Percentiles rank a stretch among this genome's conserved stretches.
Conservation (phyloP, 169 alveolate species). For the Fabrea salina region DNA sequence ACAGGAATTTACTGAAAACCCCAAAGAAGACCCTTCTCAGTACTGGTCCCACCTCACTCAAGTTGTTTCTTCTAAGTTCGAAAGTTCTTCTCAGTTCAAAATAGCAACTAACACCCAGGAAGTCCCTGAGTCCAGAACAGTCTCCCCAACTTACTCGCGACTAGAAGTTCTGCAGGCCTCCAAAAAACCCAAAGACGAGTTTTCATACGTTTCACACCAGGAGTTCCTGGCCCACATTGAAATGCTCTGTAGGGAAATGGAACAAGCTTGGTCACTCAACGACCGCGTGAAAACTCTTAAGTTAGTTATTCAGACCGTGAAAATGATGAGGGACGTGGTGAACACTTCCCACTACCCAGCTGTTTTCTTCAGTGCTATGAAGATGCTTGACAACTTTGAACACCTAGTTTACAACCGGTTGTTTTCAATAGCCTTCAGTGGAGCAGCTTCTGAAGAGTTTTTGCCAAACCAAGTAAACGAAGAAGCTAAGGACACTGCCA, state of each 20-base stretch:
- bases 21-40: not conserved
- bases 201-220: constrained; percentile 32
- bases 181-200: not conserved
- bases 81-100: not conserved
- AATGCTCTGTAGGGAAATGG: constrained; percentile 58
- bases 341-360: constrained; percentile 70
- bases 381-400: constrained; percentile 71
- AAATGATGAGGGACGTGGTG: constrained; percentile 68
- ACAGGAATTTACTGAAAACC: not conserved
- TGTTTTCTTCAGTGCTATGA: constrained; percentile 68
- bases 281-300: constrained; percentile 73
- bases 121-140: not conserved
- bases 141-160: constrained; percentile 9
- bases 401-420: constrained; percentile 65
- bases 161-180: not conserved
- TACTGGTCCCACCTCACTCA: not conserved
- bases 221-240: constrained; percentile 68
- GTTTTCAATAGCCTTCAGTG: constrained; percentile 54
- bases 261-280: constrained; percentile 69
- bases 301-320: constrained; percentile 72
- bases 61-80: not conserved
- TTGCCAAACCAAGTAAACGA: constrained; percentile 56
- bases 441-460: constrained; percentile 46
- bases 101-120: not conserved
- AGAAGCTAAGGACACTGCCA: constrained; percentile 59